Evolutionary conservation across 164 flowering plant genomes (phyloP).

Genomic region (Kalanchoe fedtschenkoi): DNA sequence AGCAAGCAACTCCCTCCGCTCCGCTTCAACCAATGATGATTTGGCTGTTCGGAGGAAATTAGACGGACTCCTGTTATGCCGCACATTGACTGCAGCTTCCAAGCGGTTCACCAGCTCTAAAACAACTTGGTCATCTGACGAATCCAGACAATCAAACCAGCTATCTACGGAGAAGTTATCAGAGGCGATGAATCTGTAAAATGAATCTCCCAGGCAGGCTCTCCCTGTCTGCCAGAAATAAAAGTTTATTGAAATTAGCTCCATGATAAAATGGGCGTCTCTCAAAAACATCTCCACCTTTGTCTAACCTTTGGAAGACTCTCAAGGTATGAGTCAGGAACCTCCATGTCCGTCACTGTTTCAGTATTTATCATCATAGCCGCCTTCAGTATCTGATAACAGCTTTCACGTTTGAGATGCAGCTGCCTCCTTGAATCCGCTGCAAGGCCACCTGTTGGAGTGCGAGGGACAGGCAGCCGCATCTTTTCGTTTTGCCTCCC

Average conservation of each 20-base stretch:
- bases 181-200: slow-evolving; percentile 76
- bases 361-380: slow-evolving; percentile 75
- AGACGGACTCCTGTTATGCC: slow-evolving; percentile 51
- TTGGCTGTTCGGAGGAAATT: slow-evolving; percentile 33
- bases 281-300: not conserved
- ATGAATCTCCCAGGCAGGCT: slow-evolving; percentile 74
- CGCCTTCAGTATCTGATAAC: slow-evolving; percentile 89
- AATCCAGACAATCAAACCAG: slow-evolving; percentile 82
- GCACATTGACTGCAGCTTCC: slow-evolving; percentile 71
- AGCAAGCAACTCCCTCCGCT: slow-evolving; percentile 70
- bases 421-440: slow-evolving; percentile 58
- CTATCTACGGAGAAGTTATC: slow-evolving; percentile 80
- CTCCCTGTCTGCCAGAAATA: slow-evolving; percentile 56
- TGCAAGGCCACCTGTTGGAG: slow-evolving; percentile 60
- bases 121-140: slow-evolving; percentile 73
- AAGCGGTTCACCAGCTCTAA: slow-evolving; percentile 82
- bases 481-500: slow-evolving; percentile 87
- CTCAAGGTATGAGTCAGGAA: slow-evolving; percentile 78
- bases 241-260: not conserved
- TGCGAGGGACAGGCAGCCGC: slow-evolving; percentile 98
- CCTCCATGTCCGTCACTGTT: slow-evolving; percentile 81
- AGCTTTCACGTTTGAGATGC: slow-evolving; percentile 66
- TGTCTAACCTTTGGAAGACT: slow-evolving; percentile 75
- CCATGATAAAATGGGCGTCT: not conserved
- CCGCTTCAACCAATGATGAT: slow-evolving; percentile 73